These are phyloP conservation scores for Aureobasidium pullulans DNA, from an alignment of 2,329 filamentous ascomycete genomes.

Conservation along the genomic window DNA sequence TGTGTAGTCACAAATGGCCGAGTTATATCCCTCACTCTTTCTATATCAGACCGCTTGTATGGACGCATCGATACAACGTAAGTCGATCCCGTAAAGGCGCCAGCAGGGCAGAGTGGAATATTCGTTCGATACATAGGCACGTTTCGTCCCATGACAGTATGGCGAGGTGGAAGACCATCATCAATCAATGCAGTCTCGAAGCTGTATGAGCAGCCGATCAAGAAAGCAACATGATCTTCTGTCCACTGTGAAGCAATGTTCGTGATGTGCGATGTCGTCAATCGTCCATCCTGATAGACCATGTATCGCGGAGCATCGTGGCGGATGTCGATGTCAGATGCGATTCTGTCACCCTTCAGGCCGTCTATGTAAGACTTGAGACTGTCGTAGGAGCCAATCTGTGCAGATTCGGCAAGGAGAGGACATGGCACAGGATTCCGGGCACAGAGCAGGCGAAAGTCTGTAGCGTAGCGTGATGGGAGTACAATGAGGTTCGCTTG, in stretches of 20 bases:
- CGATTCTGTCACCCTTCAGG: slow-evolving; percentile 27
- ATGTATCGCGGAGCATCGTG: slow-evolving; percentile 52
- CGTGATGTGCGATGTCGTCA: slow-evolving; percentile 30
- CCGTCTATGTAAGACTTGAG: slow-evolving; percentile 33
- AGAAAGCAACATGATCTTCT: slow-evolving; percentile 52
- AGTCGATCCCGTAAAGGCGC: slow-evolving; percentile 48
- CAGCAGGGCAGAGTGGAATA: slow-evolving; percentile 50
- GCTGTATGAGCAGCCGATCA: slow-evolving; percentile 58
- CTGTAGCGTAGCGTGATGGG: slow-evolving; percentile 47
- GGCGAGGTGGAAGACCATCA: slow-evolving; percentile 46
- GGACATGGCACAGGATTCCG: slow-evolving; percentile 59
- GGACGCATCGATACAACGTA: slow-evolving; percentile 59
- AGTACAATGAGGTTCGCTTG: slow-evolving; percentile 59
- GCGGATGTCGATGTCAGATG: slow-evolving; percentile 47
- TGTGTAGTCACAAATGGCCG: slow-evolving; percentile 50
- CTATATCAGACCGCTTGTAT: slow-evolving; percentile 45
- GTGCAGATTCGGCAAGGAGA: slow-evolving; percentile 47
- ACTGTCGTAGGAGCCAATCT: slow-evolving; percentile 35
- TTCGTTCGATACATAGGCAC: slow-evolving; percentile 57
- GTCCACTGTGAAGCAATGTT: slow-evolving; percentile 49
- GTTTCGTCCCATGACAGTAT: slow-evolving; percentile 42
- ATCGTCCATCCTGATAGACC: slow-evolving; percentile 46
- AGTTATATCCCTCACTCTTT: slow-evolving; percentile 49
- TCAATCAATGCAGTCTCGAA: slow-evolving; percentile 52
- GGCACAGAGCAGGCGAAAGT: slow-evolving; percentile 52